Evolutionary conservation across 208 protist genomes (phyloP), one percentile per base, ranked within the genome.

Genomic region (Trypanosoma melophagium): DNA sequence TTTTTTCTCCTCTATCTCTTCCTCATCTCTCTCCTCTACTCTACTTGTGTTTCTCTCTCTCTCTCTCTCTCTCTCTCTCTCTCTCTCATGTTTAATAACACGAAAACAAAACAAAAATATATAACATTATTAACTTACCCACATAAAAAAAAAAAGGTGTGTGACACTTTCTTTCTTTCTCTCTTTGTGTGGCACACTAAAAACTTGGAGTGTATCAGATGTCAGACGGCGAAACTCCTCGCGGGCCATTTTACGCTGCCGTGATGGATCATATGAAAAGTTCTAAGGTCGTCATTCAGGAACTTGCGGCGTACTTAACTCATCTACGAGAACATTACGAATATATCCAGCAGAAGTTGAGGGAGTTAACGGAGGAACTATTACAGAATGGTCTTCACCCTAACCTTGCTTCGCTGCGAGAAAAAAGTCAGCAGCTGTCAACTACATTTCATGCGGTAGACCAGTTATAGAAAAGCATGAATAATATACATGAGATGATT

Each of bases 401-500:
- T 21, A 61, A 12, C 31, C 24, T 71, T 7, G 17, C 31, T 22
- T 5, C 22, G 5, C 21, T 68, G 28, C 45, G 19, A n/a, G 52
- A 74, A 40, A 49, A 49, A 19, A 42, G 59, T 44, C 13, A 31
- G 44, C 19, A 52, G 21, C 50, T 74, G 13, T 21, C 59, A 40
- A 22, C 17, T 17, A 25, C 54, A 38, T 66, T 59, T 38, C 16
- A 60, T n/a, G 17, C 19, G 8, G 31, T 68, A 7, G 68, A 67
- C 38, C 25, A 73, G 24, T 42, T 73, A 28, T 3, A 47, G 12
- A 5, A 45, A 10, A 22, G 25, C 2, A 73, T 73, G 68, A 50
- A 73, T 55, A 16, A 49, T 22, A 53, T 66, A 2, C 44, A 73
- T 65, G 42, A 65, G 28, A 22, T 63, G 3, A 66, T 73, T 47